Evolutionary conservation across 2,329 filamentous ascomycete genomes (phyloP), one percentile per base, ranked within the genome.

Genomic region (Epichloe hybrida): DNA sequence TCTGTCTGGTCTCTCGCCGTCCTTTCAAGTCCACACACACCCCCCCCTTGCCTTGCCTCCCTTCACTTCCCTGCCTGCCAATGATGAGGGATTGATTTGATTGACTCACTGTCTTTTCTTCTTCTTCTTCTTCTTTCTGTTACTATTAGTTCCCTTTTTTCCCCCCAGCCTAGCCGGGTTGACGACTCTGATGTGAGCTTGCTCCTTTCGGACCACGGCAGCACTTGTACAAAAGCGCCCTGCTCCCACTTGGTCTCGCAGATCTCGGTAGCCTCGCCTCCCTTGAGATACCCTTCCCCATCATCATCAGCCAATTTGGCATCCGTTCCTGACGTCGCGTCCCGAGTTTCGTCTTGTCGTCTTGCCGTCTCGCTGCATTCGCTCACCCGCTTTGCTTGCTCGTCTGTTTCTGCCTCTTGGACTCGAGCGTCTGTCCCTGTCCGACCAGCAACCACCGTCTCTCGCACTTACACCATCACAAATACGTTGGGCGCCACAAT

Each of bases 171-270:
- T 39, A 35, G 54, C 43, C 34, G 38, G 48, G 31, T 13, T 46
- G 34, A 48, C 47, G 47, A 42, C 47, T 49, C 39, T 36, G 9
- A 23, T 21, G 17, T 39, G 35, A 46, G 46, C 38, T 37, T 17
- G 46, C 17, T 45, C 21, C 43, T 35, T 43, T 50, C 31, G 44
- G 43, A 36, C 40, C 39, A 44, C 27, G 21, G 41, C 41, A 46
- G 35, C 44, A 45, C 35, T 43, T 47, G 44, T 57, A 57, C 55
- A 57, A 55, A 57, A 57, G 55, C 55, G 52, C 50, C 46, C 50
- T 50, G 51, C 54, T 55, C 52, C 52, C 53, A 20, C 53, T 48
- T 46, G 49, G 41, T 50, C 40, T 48, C 52, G 45, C 46, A 1
- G 7, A 46, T 21, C 6, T 20, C 13, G 21, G 27, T 46, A 39